Evolutionary conservation across 2,329 filamentous ascomycete species (phyloP).

Genomic region (Bisporella sp.): DNA sequence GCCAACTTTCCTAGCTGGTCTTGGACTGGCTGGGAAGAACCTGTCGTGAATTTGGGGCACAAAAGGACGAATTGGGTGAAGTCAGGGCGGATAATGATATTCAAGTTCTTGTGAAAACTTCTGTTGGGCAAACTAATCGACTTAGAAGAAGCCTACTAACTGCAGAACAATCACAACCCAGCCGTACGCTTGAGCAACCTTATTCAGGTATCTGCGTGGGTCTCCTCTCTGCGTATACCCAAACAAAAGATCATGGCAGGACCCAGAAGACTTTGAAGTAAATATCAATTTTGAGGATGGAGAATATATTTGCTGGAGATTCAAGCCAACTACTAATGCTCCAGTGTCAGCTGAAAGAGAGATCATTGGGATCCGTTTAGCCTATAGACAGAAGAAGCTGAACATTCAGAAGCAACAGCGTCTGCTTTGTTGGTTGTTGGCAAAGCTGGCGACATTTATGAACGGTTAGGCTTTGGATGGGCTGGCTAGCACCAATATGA

Average conservation of each 20-base stretch:
- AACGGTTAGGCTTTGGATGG: constrained; percentile 5
- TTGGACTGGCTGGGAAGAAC: constrained; percentile 9
- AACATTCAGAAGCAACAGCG: neutral
- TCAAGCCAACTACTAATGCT: constrained; percentile 2
- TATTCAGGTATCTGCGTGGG: constrained; percentile 2
- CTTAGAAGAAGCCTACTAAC: constrained; percentile 2
- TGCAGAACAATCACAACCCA: neutral
- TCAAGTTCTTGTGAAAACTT: constrained; percentile 1
- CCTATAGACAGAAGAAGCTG: neutral
- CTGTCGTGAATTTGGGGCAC: neutral
- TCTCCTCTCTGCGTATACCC: neutral
- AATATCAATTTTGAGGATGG: constrained; percentile 2
- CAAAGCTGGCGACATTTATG: constrained; percentile 1
- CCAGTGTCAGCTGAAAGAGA: neutral
- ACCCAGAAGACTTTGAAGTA: constrained; percentile 1
- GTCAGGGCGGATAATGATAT: neutral
- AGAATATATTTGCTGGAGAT: neutral
- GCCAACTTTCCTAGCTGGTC: constrained; percentile 12
- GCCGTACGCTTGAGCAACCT: neutral
- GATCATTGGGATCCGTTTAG: constrained; percentile 2
- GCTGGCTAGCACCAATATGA: neutral
- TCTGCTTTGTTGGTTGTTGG: constrained; percentile 5
- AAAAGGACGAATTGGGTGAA: neutral
- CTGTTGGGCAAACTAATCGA: constrained; percentile 1
- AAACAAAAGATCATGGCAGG: neutral